These are phyloP conservation scores for Exsudoporus frostii DNA, from an alignment of 768 basidiomycete species.

Conservation along the genomic window DNA sequence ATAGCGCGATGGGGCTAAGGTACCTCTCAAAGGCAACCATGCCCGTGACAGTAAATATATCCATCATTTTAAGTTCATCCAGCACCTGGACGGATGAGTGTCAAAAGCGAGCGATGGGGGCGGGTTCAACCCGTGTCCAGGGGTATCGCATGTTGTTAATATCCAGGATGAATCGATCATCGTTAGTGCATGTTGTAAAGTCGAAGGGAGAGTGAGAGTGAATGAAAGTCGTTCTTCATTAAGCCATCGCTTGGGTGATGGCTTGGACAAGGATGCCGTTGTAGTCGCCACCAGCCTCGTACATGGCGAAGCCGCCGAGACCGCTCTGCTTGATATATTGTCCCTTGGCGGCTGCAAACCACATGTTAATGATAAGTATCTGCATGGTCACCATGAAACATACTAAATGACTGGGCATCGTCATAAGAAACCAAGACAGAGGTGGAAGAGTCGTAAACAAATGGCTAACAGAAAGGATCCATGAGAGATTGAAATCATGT, in stretches of 20 bases:
- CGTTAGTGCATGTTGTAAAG: background rate
- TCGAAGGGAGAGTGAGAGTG: slow-evolving; percentile 8
- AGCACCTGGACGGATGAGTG: slow-evolving; percentile 15
- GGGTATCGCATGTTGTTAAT: background rate
- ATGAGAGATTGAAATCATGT: slow-evolving; percentile 1
- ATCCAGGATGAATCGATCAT: slow-evolving; percentile 24
- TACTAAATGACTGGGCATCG: slow-evolving; percentile 54
- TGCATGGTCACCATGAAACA: slow-evolving; percentile 3
- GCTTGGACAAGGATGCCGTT: slow-evolving; percentile 34
- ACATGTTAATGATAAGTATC: background rate
- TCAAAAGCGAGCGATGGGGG: background rate
- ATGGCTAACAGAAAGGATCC: slow-evolving; percentile 45
- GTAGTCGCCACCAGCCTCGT: slow-evolving; percentile 44
- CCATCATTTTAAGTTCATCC: slow-evolving; percentile 1
- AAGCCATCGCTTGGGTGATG: slow-evolving; percentile 30
- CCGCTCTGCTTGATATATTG: slow-evolving; percentile 33
- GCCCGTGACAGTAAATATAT: background rate
- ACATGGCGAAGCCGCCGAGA: slow-evolving; percentile 45
- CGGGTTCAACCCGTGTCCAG: slow-evolving; percentile 8
- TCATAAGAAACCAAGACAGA: slow-evolving; percentile 67
- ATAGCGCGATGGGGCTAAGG: background rate
- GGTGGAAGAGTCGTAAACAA: slow-evolving; percentile 54
- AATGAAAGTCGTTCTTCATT: slow-evolving; percentile 6
- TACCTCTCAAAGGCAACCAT: slow-evolving; percentile 16
- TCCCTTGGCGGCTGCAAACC: slow-evolving; percentile 39